Conservation (phyloP, 306 rosid genomes). For the barrel medic (Medicago truncatula) region MtrunA17r5.0-ANR NC_053042.1:40523501-40524000, state of each 20-base stretch:
- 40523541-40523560: neutral
- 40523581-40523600: neutral
- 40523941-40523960: neutral
- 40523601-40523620: no score
- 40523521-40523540: constrained; percentile 18
- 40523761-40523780: neutral
- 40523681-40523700: neutral
- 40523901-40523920: neutral
- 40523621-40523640: no score
- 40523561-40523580: neutral
- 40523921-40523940: neutral
- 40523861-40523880: neutral
- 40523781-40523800: constrained; percentile 6
- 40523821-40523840: neutral
- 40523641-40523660: no score
- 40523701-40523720: neutral
- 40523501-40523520: constrained; percentile 1
- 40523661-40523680: neutral
- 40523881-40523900: neutral
- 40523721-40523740: constrained; percentile 6
- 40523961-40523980: neutral
- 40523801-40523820: neutral
- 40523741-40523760: neutral
- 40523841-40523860: neutral
- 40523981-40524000: no score